Evolutionary conservation across 768 basidiomycete species (phyloP).

Genomic region (Phaeotremella fagi): DNA sequence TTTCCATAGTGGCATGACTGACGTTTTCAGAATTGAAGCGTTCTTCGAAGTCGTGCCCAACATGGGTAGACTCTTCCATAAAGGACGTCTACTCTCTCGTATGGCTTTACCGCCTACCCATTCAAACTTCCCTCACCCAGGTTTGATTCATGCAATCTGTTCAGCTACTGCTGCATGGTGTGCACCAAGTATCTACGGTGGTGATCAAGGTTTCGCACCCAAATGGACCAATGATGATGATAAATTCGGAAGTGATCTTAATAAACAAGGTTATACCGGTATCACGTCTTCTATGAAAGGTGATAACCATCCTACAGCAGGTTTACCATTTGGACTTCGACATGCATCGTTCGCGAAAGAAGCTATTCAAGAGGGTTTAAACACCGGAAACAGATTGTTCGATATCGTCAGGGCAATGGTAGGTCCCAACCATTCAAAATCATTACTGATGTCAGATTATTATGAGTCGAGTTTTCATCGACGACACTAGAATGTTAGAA

Average conservation of each 20-base stretch:
- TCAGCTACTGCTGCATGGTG: constrained; percentile 60
- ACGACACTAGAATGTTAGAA: constrained; percentile 41
- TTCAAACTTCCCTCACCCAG: constrained; percentile 66
- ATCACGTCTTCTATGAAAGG: not conserved
- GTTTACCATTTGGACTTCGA: constrained; percentile 17
- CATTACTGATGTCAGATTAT: constrained; percentile 20
- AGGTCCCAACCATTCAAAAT: not conserved
- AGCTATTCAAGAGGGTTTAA: constrained; percentile 32
- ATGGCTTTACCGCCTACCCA: constrained; percentile 66
- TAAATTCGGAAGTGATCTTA: not conserved
- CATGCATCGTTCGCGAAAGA: constrained; percentile 34
- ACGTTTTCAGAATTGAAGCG: constrained; percentile 59
- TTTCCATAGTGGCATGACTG: not conserved
- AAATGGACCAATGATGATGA: not conserved
- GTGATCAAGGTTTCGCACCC: not conserved
- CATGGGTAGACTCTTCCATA: constrained; percentile 66
- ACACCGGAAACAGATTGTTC: constrained; percentile 40
- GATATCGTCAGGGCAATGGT: constrained; percentile 43
- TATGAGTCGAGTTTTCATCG: constrained; percentile 35
- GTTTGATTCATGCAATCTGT: constrained; percentile 77
- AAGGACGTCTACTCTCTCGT: constrained; percentile 61
- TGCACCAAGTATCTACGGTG: constrained; percentile 16
- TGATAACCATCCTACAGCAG: not conserved
- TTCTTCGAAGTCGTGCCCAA: constrained; percentile 79
- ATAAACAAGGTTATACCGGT: not conserved